Base-by-base conservation (phyloP, 1,284 basidiomycete species). In the Cryptococcus sp. region DNA sequence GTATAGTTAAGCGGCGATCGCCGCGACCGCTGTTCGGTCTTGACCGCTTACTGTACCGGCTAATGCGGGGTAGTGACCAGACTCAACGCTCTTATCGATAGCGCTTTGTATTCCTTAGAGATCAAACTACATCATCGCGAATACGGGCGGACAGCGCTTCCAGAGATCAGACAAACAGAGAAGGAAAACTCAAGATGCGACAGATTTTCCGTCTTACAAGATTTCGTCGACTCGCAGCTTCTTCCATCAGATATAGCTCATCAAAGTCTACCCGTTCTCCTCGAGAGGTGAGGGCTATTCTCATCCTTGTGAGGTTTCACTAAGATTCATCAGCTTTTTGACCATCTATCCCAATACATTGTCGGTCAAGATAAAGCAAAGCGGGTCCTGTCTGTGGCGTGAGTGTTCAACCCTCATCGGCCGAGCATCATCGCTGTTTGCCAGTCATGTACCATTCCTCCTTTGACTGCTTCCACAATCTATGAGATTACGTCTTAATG, bases 341-440 rank as follows among this genome's bases (percentile, higher is more conserved):
- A 86, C 68, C 91, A 91, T 73, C 82, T 96, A 34, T 87, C 91
- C 64, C 84, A 89, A 67, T 95, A 88, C 70, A 86, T 97, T n/a
- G 83, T 97, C 11, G 93, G 94, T 2, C 94, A 97, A 72, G 88
- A 90, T 60, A 82, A 82, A 59, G 93, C 94, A 3, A 97, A 97
- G 82, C 91, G 92, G 71, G 87, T 90, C 8, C 82, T 97, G 15
- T 90, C 90, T 35, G 94, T 93, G 44, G 89, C 89, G 88, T 90
- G 71, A 68, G 87, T 81, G 5, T 38, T 53, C 38, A 41, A 10
- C 38, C 10, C n/a, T 41, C 10, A 10, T n/a, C 10, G 38, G 38
- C 23, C 23, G 38, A n/a, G 38, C 38, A 41, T 31, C 36, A 44
- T 32, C 32, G 50, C 48, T 3, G 65, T 15, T 41, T 36, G 32